These are phyloP conservation scores for Pseudogymnoascus sp. DNA, from an alignment of 2,329 filamentous ascomycete species.

Conservation along the genomic window DNA sequence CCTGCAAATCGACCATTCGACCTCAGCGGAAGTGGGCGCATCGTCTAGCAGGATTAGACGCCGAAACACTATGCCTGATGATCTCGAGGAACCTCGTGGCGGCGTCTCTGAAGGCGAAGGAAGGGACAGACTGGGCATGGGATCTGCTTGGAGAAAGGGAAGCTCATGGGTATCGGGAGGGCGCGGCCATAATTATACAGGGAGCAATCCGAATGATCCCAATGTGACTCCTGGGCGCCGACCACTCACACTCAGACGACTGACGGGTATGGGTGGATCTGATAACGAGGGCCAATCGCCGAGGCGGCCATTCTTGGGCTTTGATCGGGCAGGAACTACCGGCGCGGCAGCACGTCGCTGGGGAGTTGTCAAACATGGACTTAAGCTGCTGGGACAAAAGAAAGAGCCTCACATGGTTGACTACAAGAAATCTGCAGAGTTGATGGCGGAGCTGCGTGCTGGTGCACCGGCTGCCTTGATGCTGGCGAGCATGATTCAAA, in stretches of 20 bases:
- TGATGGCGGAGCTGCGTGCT: slow-evolving; percentile 90
- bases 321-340: slow-evolving; percentile 64
- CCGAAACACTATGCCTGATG: slow-evolving; percentile 59
- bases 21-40: slow-evolving; percentile 37
- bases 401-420: slow-evolving; percentile 82
- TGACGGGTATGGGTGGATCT: slow-evolving; percentile 55
- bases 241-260: slow-evolving; percentile 56
- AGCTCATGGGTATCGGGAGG: slow-evolving; percentile 43
- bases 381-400: slow-evolving; percentile 71
- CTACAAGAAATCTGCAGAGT: slow-evolving; percentile 88
- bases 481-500: slow-evolving; percentile 93
- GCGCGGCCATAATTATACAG: slow-evolving; percentile 40
- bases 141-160: slow-evolving; percentile 51
- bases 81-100: slow-evolving; percentile 47
- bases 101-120: slow-evolving; percentile 71
- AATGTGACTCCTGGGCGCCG: slow-evolving; percentile 47
- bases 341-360: slow-evolving; percentile 66
- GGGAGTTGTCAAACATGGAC: slow-evolving; percentile 84
- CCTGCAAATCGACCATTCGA: background rate
- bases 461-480: slow-evolving; percentile 90
- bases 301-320: slow-evolving; percentile 49
- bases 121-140: slow-evolving; percentile 51
- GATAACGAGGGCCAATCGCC: slow-evolving; percentile 55
- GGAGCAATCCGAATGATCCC: slow-evolving; percentile 43
- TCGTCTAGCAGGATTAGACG: slow-evolving; percentile 55